Conservation (phyloP, 768 basidiomycete species). For the Suillus luteus region DNA sequence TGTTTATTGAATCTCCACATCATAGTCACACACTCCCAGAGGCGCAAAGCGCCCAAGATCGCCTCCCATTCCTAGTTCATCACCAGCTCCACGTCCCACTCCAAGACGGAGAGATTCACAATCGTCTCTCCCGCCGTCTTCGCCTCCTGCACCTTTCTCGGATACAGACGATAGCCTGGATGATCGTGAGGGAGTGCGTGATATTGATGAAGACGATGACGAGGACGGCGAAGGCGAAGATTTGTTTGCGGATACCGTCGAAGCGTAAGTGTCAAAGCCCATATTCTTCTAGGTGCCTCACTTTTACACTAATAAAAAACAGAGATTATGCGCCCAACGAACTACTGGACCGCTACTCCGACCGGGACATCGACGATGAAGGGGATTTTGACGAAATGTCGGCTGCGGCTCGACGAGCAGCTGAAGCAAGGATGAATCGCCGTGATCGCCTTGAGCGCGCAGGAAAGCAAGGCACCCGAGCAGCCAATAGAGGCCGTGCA, state of each 20-base stretch:
- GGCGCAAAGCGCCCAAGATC: conserved; percentile 66
- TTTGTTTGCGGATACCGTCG: conserved; percentile 80
- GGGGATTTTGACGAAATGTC: conserved; percentile 68
- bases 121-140: conserved; percentile 84
- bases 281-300: conserved; percentile 15
- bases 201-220: conserved; percentile 69
- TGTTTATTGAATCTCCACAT: not conserved
- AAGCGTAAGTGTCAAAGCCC: conserved; percentile 53
- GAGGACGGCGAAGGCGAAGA: conserved; percentile 88
- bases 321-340: conserved; percentile 89
- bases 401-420: conserved; percentile 71
- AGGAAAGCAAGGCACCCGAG: conserved; percentile 70
- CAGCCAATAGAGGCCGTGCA: conserved; percentile 75
- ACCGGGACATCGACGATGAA: conserved; percentile 84
- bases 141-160: conserved; percentile 79
- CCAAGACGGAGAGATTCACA: conserved; percentile 57
- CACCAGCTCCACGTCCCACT: conserved; percentile 45
- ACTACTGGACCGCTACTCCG: conserved; percentile 83
- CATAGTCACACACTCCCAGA: conserved; percentile 47
- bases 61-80: conserved; percentile 49
- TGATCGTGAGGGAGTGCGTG: conserved; percentile 65
- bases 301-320: conserved; percentile 8
- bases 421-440: conserved; percentile 85
- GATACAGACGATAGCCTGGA: conserved; percentile 84
- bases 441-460: conserved; percentile 76